A percentile compares a stretch with the other conserved stretches of the same genome.
Evolutionary conservation across 2,329 filamentous ascomycete species (phyloP).

Genomic region (Ciborinia camelliae): DNA sequence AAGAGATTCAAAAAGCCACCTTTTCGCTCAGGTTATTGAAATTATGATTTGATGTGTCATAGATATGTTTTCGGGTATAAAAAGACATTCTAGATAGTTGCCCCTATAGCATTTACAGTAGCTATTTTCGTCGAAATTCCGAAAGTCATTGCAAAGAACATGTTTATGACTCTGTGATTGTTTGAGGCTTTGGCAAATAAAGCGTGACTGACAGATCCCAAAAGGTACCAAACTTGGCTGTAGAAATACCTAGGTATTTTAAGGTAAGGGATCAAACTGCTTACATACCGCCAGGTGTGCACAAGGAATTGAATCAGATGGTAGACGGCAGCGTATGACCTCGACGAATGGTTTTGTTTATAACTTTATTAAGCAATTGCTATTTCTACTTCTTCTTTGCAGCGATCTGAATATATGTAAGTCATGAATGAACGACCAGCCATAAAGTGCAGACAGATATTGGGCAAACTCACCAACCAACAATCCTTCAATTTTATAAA

Average conservation of each 20-base stretch:
- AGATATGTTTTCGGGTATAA: neutral
- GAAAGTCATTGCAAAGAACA: neutral
- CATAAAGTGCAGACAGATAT: neutral
- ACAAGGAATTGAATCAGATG: neutral
- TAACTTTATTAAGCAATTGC: too few relatives aligned
- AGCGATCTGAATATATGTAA: constrained; percentile 44
- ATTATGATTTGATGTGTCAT: constrained; percentile 48
- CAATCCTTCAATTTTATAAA: constrained; percentile 86
- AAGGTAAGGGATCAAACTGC: neutral
- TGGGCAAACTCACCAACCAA: constrained; percentile 62
- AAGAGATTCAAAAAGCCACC: constrained; percentile 79
- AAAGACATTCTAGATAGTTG: constrained; percentile 7
- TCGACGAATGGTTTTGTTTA: too few relatives aligned
- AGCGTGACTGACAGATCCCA: neutral
- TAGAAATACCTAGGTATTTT: neutral
- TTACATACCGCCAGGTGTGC: neutral
- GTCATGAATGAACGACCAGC: constrained; percentile 15
- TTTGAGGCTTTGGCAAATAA: neutral
- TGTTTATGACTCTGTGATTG: neutral
- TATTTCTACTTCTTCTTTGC: constrained; percentile 51
- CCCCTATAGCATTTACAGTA: neutral
- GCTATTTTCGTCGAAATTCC: neutral
- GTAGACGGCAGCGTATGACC: neutral
- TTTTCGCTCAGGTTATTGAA: constrained; percentile 74
- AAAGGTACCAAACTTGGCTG: neutral